Evolutionary conservation across 208 protist species (phyloP).

Genomic region (Lotmaria passim): DNA sequence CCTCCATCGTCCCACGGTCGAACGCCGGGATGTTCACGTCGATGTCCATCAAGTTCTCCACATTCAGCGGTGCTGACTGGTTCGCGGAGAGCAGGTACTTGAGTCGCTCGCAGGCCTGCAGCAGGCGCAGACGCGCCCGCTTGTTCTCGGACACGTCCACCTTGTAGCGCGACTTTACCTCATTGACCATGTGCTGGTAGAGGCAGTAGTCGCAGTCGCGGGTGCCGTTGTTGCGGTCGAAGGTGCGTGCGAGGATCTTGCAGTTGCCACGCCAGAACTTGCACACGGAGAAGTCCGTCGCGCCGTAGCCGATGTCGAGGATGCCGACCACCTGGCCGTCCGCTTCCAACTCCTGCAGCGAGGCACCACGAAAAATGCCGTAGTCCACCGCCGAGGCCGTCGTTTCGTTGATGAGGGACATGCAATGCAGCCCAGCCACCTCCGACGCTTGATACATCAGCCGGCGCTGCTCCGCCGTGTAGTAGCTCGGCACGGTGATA

Average conservation of each 20-base stretch:
- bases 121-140: conserved; percentile 80
- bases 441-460: conserved; percentile 85
- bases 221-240: conserved; percentile 84
- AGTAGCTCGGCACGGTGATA: conserved; percentile 88
- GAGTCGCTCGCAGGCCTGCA: conserved; percentile 86
- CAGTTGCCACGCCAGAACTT: conserved; percentile 88
- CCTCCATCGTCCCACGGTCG: conserved; percentile 79
- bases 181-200: conserved; percentile 69
- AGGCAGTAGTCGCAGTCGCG: conserved; percentile 88
- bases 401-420: conserved; percentile 91
- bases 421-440: conserved; percentile 87
- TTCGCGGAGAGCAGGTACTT: conserved; percentile 93
- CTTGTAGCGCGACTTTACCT: conserved; percentile 88
- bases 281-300: conserved; percentile 75
- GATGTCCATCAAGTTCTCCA: conserved; percentile 94
- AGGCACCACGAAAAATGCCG: conserved; percentile 86
- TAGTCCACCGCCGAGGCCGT: conserved; percentile 91
- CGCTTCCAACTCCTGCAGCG: conserved; percentile 84
- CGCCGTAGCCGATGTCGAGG: conserved; percentile 89
- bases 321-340: conserved; percentile 85
- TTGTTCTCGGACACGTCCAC: conserved; percentile 87
- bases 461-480: conserved; percentile 82
- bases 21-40: conserved; percentile 88
- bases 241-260: conserved; percentile 78
- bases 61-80: conserved; percentile 74